phyloP scores from a whole-genome alignment of 441 rosid genomes.

The Corymbia citriodora region DNA sequence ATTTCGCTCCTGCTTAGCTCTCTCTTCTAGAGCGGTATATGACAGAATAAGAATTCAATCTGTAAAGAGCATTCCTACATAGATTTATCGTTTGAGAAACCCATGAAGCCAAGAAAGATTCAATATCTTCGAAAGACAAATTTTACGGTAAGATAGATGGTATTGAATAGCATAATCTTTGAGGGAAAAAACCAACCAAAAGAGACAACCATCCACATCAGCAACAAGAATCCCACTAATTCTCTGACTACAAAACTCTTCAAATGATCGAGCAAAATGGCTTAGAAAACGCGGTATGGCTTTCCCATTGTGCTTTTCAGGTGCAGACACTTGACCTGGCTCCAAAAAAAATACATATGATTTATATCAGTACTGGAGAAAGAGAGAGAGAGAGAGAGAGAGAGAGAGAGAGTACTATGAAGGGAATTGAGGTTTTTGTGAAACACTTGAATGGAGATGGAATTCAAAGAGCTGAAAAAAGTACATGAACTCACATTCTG shows the following conservation, averaged over 20 bases:
- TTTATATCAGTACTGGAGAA: neutral
- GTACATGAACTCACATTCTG: conserved; percentile 65
- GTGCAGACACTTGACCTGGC: conserved; percentile 84
- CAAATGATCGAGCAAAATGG: neutral
- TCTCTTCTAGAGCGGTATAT: neutral
- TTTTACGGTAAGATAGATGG: neutral
- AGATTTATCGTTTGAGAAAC: neutral
- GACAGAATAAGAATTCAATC: neutral
- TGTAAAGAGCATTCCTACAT: neutral
- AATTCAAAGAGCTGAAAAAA: neutral
- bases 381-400: neutral
- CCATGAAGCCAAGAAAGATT: neutral
- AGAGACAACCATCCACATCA: neutral
- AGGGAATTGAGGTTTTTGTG: neutral
- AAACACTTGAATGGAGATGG: neutral
- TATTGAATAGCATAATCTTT: neutral
- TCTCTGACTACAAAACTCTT: neutral
- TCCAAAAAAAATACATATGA: neutral
- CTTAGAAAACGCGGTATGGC: conserved; percentile 67
- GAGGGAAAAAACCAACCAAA: neutral
- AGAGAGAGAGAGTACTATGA: neutral
- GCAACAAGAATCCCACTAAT: neutral
- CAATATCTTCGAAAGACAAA: neutral
- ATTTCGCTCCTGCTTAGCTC: neutral
- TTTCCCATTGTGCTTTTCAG: conserved; percentile 91